Evolutionary conservation across 1,284 basidiomycete genomes (phyloP).

Genomic region (Grifola frondosa): DNA sequence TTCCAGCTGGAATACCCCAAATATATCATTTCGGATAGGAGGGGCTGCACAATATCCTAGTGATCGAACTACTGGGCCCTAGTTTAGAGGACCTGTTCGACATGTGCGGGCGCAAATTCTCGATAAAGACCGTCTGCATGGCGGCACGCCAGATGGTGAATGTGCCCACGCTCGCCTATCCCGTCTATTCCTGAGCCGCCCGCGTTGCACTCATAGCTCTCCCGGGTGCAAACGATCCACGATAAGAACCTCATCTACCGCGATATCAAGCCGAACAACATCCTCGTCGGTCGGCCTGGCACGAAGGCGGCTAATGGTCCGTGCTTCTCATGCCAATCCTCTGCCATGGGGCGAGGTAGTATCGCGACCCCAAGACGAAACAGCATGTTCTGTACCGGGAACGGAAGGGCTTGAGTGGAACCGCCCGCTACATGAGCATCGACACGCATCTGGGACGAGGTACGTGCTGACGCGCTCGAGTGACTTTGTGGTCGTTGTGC

Average conservation of each 20-base stretch:
- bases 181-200: background rate
- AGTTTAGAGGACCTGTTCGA: slow-evolving; percentile 93
- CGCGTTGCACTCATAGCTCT: slow-evolving; percentile 66
- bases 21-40: slow-evolving; percentile 98
- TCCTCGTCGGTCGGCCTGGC: slow-evolving; percentile 86
- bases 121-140: slow-evolving; percentile 94
- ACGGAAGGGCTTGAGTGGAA: slow-evolving; percentile 86
- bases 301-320: slow-evolving; percentile 80
- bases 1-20: slow-evolving; percentile 82
- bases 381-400: slow-evolving; percentile 96
- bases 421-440: slow-evolving; percentile 95
- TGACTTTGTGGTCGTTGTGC: background rate
- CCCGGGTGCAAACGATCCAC: slow-evolving; percentile 91
- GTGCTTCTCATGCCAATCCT: slow-evolving; percentile 21
- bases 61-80: slow-evolving; percentile 93
- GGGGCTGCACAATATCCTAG: slow-evolving; percentile 92
- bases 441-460: slow-evolving; percentile 92
- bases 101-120: slow-evolving; percentile 93
- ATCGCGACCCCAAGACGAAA: slow-evolving; percentile 93
- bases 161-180: too few species aligned
- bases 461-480: too few species aligned
- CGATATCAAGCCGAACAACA: slow-evolving; percentile 97
- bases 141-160: slow-evolving; percentile 92
- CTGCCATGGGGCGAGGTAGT: slow-evolving; percentile 81
- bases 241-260: slow-evolving; percentile 96